Evolutionary conservation across 176 grass and related monocot genomes (phyloP).

Genomic region (Zoysia pacifica): DNA sequence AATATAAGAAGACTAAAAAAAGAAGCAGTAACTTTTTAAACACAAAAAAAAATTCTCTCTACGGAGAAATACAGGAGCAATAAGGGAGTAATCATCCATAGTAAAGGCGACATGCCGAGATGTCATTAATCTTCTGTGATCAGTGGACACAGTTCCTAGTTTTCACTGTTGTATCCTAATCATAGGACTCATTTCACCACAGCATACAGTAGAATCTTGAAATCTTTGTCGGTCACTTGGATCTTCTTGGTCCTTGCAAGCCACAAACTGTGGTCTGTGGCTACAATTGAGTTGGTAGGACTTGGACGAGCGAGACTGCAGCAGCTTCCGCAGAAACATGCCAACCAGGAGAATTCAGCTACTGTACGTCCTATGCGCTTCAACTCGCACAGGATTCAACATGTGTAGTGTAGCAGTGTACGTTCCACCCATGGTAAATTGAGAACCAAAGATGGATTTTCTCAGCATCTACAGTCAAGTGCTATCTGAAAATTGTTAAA

Average conservation of each 20-base stretch:
- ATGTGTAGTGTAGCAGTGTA: neutral
- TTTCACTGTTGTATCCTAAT: neutral
- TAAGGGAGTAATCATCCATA: neutral
- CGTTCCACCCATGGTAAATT: neutral
- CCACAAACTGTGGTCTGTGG: neutral
- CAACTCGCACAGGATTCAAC: slow-evolving; percentile 9
- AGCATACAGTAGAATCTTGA: neutral
- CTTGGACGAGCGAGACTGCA: neutral
- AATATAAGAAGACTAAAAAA: too few relatives aligned
- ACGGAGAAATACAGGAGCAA: neutral
- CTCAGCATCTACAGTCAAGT: too few relatives aligned
- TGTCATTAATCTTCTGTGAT: neutral
- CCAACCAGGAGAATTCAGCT: neutral
- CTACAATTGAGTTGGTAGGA: neutral
- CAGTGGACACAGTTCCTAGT: neutral
- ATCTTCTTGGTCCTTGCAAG: slow-evolving; percentile 24
- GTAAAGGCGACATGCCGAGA: neutral
- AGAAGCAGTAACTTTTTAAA: too few relatives aligned
- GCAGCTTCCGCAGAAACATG: neutral
- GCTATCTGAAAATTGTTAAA: too few relatives aligned
- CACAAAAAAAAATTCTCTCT: too few relatives aligned
- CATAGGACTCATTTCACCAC: neutral
- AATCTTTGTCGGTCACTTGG: neutral
- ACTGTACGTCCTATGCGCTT: neutral
- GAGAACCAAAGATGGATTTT: too few relatives aligned